These are phyloP conservation scores for Aspergillus neoniger DNA, from an alignment of 2,329 filamentous ascomycete genomes.

Conservation along the genomic window DNA sequence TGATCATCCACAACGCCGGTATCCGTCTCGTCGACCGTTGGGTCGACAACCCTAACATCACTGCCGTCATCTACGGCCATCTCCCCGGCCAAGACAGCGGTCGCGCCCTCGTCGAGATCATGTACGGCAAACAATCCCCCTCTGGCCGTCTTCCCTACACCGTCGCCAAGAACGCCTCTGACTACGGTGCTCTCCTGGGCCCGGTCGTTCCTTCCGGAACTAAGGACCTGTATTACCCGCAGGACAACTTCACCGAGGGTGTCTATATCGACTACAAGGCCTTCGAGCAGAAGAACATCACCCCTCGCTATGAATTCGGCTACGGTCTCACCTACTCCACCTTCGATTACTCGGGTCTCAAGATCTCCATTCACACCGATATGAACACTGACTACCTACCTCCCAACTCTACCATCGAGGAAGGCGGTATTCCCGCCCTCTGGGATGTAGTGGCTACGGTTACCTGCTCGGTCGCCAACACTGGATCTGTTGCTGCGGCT, in stretches of 20 bases:
- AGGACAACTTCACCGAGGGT: conserved; percentile 13
- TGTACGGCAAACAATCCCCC: conserved; percentile 54
- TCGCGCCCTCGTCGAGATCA: conserved; percentile 53
- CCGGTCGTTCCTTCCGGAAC: neutral
- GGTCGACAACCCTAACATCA: conserved; percentile 64
- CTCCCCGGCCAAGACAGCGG: conserved; percentile 65
- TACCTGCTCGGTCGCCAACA: conserved; percentile 53
- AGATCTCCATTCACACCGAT: conserved; percentile 25
- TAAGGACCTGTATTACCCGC: conserved; percentile 9
- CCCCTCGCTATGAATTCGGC: conserved; percentile 12
- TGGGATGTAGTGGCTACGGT: conserved; percentile 36
- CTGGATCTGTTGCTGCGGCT: conserved; percentile 49
- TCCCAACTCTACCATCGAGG: conserved; percentile 26
- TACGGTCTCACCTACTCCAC: conserved; percentile 39
- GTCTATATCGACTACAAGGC: conserved; percentile 18
- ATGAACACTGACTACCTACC: conserved; percentile 48
- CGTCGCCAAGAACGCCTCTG: conserved; percentile 56
- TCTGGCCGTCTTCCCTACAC: conserved; percentile 52
- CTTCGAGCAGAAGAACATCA: conserved; percentile 9
- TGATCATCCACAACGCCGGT: conserved; percentile 66
- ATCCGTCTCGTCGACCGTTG: conserved; percentile 57
- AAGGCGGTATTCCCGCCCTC: conserved; percentile 7
- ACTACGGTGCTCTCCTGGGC: conserved; percentile 49
- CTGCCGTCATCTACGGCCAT: conserved; percentile 63
- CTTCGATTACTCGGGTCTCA: conserved; percentile 52